phyloP scores from a whole-genome alignment of 2,329 filamentous ascomycete genomes.

The Pyricularia sp. region DNA sequence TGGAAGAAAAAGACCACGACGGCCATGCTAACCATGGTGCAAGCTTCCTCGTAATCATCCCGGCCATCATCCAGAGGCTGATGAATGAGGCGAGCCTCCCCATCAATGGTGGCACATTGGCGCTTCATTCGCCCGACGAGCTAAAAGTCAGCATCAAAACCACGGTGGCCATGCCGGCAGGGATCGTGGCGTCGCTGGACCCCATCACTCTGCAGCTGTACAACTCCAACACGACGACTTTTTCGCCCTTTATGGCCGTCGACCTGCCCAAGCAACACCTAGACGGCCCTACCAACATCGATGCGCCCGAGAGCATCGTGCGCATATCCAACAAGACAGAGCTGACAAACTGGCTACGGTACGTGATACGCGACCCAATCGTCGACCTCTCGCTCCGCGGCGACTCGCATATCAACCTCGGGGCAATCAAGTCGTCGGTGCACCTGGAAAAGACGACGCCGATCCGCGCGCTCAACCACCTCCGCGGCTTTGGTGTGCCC shows the following conservation, averaged over 20 bases:
- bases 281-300: slow-evolving; percentile 25
- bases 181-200: slow-evolving; percentile 25
- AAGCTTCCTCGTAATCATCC: slow-evolving; percentile 36
- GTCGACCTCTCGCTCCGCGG: slow-evolving; percentile 28
- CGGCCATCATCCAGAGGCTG: slow-evolving; percentile 33
- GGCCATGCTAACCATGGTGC: slow-evolving; percentile 14
- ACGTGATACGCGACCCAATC: slow-evolving; percentile 26
- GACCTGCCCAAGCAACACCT: slow-evolving; percentile 22
- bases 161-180: slow-evolving; percentile 25
- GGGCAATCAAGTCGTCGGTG: slow-evolving; percentile 25
- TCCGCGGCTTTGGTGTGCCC: slow-evolving; percentile 28
- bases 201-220: slow-evolving; percentile 29
- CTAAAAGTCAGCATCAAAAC: slow-evolving; percentile 23
- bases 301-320: slow-evolving; percentile 23
- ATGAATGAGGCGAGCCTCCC: slow-evolving; percentile 30
- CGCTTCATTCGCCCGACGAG: slow-evolving; percentile 20
- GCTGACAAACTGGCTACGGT: slow-evolving; percentile 27
- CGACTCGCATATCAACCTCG: slow-evolving; percentile 26
- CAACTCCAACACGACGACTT: slow-evolving; percentile 24
- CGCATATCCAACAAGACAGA: slow-evolving; percentile 27
- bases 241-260: slow-evolving; percentile 20
- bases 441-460: slow-evolving; percentile 30
- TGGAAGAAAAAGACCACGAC: background rate
- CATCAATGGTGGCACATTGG: slow-evolving; percentile 24
- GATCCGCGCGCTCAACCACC: slow-evolving; percentile 26